These are phyloP conservation scores for Echinosphaeria canescens DNA, from an alignment of 2,329 filamentous ascomycete genomes.

Conservation along the genomic window DNA sequence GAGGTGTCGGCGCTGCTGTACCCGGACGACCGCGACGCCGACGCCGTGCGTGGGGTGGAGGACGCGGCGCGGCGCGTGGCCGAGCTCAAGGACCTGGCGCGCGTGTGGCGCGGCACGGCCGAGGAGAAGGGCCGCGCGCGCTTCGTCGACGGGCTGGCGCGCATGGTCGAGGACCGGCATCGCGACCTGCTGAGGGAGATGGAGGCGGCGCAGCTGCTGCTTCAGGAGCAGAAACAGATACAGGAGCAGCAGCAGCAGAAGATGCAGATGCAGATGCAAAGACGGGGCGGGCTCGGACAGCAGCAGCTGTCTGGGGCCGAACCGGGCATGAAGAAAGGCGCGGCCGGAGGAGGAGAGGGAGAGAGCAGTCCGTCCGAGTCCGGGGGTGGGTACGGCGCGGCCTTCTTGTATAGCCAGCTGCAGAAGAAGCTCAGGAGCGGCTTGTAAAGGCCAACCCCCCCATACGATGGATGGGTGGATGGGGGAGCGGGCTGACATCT, in stretches of 20 bases:
- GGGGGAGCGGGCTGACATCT: no score
- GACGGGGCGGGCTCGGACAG: no score
- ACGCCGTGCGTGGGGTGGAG: slow-evolving; percentile 45
- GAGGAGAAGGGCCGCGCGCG: slow-evolving; percentile 72
- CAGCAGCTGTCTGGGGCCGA: no score
- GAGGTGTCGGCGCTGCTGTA: slow-evolving; percentile 49
- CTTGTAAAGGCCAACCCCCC: no score
- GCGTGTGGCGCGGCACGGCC: slow-evolving; percentile 88
- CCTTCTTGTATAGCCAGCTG: no score
- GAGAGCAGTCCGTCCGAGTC: no score
- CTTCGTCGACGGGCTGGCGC: slow-evolving; percentile 65
- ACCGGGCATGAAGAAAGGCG: no score
- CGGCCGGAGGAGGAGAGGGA: no score
- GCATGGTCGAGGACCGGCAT: slow-evolving; percentile 60
- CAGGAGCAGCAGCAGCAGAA: slow-evolving; percentile 1
- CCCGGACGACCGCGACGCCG: slow-evolving; percentile 12
- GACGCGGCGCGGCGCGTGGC: slow-evolving; percentile 55
- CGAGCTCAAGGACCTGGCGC: slow-evolving; percentile 50
- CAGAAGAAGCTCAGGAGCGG: no score
- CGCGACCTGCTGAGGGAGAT: slow-evolving; percentile 28
- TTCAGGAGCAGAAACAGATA: slow-evolving; percentile 1
- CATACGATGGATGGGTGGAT: no score
- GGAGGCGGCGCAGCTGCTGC: slow-evolving; percentile 20
- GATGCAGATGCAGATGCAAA: no score
- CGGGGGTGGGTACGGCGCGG: no score